A percentile compares a stretch with the other conserved stretches of the same genome.
phyloP scores from a whole-genome alignment of 208 protist genomes.

The Sergeia podlipaevii region DNA sequence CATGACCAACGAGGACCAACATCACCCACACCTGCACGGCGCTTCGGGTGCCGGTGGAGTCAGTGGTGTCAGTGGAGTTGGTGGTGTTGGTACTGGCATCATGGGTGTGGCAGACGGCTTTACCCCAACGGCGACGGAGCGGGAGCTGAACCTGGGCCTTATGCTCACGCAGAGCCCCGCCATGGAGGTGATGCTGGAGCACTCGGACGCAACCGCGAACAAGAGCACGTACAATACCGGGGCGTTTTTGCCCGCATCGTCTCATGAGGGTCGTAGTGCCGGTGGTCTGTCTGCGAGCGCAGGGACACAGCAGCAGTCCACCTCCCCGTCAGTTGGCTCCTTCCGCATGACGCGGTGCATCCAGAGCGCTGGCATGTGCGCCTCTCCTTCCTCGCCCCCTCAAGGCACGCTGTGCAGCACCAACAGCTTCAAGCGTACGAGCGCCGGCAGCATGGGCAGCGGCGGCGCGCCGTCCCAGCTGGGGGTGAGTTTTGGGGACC shows the following conservation, averaged over 20 bases:
- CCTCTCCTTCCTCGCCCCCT: slow-evolving; percentile 14
- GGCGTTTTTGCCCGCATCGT: slow-evolving; percentile 69
- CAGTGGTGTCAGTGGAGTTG: not conserved
- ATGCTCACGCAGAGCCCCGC: slow-evolving; percentile 84
- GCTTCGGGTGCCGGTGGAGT: slow-evolving; percentile 12
- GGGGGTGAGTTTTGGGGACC: slow-evolving; percentile 30
- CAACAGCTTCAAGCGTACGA: slow-evolving; percentile 5
- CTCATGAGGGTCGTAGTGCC: slow-evolving; percentile 15
- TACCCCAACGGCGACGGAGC: slow-evolving; percentile 64
- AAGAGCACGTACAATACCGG: slow-evolving; percentile 78
- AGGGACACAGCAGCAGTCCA: slow-evolving; percentile 15
- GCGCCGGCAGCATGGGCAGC: slow-evolving; percentile 7
- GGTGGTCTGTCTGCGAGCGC: not conserved
- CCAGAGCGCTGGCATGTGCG: slow-evolving; percentile 8
- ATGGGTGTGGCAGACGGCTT: slow-evolving; percentile 14
- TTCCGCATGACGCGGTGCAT: slow-evolving; percentile 38
- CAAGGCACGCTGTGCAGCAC: slow-evolving; percentile 16
- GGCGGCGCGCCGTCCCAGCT: slow-evolving; percentile 27
- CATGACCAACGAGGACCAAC: slow-evolving; percentile 1
- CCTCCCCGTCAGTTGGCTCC: slow-evolving; percentile 19
- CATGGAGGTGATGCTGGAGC: slow-evolving; percentile 81
- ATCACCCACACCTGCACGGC: not conserved
- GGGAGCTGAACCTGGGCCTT: slow-evolving; percentile 82
- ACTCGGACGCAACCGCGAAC: slow-evolving; percentile 60
- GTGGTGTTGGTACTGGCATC: too few species aligned